A percentile compares a stretch with the other conserved stretches of the same genome.
These are phyloP conservation scores for Lasiodiplodia hormozganensis DNA, from an alignment of 2,329 filamentous ascomycete species.

Conservation along the genomic window DNA sequence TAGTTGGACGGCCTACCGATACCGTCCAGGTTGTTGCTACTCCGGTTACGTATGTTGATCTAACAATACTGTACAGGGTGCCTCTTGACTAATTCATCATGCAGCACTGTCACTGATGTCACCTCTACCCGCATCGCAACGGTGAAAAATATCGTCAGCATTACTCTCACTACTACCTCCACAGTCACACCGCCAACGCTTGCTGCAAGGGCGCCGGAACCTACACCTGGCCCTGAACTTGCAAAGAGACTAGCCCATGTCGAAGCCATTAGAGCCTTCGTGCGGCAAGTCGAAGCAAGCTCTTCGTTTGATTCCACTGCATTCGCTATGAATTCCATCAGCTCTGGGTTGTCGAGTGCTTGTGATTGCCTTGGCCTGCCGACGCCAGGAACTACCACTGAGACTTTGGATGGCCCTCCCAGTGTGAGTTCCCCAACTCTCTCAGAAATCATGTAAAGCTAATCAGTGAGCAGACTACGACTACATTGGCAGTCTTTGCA, in stretches of 20 bases:
- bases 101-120: conserved; percentile 35
- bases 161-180: conserved; percentile 36
- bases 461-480: conserved; percentile 10
- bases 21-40: conserved; percentile 36
- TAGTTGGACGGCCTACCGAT: conserved; percentile 38
- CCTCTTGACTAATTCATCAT: conserved; percentile 26
- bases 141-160: conserved; percentile 35
- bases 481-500: conserved; percentile 26
- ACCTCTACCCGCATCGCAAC: conserved; percentile 35
- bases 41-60: conserved; percentile 36
- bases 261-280: conserved; percentile 35
- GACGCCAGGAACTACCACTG: conserved; percentile 38
- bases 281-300: conserved; percentile 29
- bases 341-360: conserved; percentile 38
- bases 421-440: conserved; percentile 33
- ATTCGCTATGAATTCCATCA: conserved; percentile 33
- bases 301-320: conserved; percentile 29
- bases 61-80: neutral
- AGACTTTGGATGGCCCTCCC: conserved; percentile 36
- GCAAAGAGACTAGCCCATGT: conserved; percentile 33
- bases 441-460: neutral
- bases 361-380: conserved; percentile 43
- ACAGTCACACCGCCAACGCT: conserved; percentile 33
- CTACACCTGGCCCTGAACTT: conserved; percentile 32
- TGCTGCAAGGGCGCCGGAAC: neutral